phyloP scores from a whole-genome alignment of 1,284 basidiomycete species.

The Neotropicomus parvogracilis region DNA sequence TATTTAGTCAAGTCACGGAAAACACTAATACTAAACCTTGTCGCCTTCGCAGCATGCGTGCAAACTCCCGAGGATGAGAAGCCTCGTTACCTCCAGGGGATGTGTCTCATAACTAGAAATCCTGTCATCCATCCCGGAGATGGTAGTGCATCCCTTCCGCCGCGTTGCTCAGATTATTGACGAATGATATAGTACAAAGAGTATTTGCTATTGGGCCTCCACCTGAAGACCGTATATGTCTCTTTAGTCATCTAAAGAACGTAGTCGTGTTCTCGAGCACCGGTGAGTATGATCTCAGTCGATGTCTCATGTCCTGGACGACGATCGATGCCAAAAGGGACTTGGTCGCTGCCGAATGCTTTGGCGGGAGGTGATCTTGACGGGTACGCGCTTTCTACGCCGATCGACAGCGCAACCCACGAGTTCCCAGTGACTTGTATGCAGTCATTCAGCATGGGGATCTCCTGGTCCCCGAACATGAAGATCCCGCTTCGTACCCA shows the following conservation, averaged over 20 bases:
- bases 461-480: slow-evolving; percentile 9
- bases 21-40: slow-evolving; percentile 7
- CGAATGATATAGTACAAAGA: slow-evolving; percentile 49
- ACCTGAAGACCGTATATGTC: slow-evolving; percentile 50
- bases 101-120: slow-evolving; percentile 57
- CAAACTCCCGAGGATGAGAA: slow-evolving; percentile 43
- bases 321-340: not conserved
- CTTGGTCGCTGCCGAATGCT: slow-evolving; percentile 11
- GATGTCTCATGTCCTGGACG: too few relatives aligned
- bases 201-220: slow-evolving; percentile 70
- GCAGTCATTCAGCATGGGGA: slow-evolving; percentile 7
- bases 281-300: not conserved
- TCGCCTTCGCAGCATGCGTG: slow-evolving; percentile 50
- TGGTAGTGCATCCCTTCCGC: slow-evolving; percentile 37
- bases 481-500: slow-evolving; percentile 6
- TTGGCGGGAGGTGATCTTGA: slow-evolving; percentile 11
- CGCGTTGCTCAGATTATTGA: slow-evolving; percentile 1
- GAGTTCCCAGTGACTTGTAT: slow-evolving; percentile 1
- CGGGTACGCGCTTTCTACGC: slow-evolving; percentile 1
- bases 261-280: slow-evolving; percentile 10
- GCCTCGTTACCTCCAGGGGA: slow-evolving; percentile 52
- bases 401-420: not conserved
- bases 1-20: not conserved
- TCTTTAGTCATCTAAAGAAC: slow-evolving; percentile 44
- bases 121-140: slow-evolving; percentile 70